Conservation (phyloP, 2,329 filamentous ascomycete genomes). For the Sporothrix pallida region DNA sequence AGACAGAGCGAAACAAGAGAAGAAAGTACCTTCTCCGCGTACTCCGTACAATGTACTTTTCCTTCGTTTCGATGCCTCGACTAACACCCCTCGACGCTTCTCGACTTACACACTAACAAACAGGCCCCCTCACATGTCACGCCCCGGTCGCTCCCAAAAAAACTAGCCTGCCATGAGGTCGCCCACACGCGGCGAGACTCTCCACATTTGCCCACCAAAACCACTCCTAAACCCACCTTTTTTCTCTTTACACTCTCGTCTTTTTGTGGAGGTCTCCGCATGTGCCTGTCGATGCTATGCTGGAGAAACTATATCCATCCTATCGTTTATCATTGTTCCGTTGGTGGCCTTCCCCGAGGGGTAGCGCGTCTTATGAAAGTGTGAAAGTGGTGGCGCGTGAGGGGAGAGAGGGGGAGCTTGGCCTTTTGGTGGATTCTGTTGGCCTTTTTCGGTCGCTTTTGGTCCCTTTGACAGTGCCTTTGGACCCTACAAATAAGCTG, state of each 20-base stretch:
- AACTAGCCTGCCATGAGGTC: constrained; percentile 24
- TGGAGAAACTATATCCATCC: constrained; percentile 27
- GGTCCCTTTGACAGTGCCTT: neutral
- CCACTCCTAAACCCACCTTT: too few relatives aligned
- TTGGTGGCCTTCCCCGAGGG: constrained; percentile 16
- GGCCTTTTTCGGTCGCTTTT: neutral
- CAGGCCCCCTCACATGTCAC: constrained; percentile 19
- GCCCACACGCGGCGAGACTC: neutral
- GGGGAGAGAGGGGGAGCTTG: constrained; percentile 26
- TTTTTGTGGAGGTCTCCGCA: constrained; percentile 31
- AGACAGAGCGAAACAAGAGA: neutral
- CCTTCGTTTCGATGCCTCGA: neutral
- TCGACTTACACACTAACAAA: neutral
- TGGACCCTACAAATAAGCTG: constrained; percentile 28
- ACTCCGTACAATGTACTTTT: neutral
- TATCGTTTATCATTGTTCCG: neutral
- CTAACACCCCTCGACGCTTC: constrained; percentile 4
- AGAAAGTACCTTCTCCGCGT: neutral
- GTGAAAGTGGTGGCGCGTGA: neutral
- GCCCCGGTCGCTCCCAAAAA: constrained; percentile 7
- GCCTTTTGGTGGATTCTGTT: neutral
- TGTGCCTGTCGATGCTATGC: constrained; percentile 1
- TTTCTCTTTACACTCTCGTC: constrained; percentile 13
- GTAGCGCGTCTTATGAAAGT: neutral
- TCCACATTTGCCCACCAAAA: constrained; percentile 8